Conservation (phyloP, 345 rosid species). For the Melaleuca quinquenervia region DNA sequence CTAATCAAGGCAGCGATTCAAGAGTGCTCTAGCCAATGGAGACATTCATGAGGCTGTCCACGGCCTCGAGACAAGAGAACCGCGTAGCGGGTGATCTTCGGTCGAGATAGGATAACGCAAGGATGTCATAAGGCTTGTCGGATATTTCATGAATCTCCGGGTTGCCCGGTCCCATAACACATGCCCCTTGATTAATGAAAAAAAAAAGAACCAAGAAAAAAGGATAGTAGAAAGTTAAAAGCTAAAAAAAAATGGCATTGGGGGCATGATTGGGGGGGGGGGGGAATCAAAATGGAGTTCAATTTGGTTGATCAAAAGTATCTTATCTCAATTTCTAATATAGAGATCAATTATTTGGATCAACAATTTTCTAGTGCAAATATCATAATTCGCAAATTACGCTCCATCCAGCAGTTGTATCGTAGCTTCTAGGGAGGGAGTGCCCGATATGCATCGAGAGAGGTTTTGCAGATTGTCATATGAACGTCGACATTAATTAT, state of each 20-base stretch:
- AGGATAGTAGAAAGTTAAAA: not conserved
- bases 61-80: not conserved
- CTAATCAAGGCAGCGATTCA: not conserved
- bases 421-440: not conserved
- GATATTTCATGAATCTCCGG: not conserved
- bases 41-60: not conserved
- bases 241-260: not conserved
- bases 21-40: not conserved
- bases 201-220: too few relatives aligned
- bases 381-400: not conserved
- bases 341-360: not conserved
- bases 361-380: not conserved
- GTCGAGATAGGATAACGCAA: not conserved
- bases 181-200: not conserved
- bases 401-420: not conserved
- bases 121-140: accelerated
- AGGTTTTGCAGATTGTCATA: too few relatives aligned
- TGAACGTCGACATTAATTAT: too few relatives aligned
- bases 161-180: not conserved
- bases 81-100: not conserved
- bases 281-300: not conserved
- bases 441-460: too few relatives aligned
- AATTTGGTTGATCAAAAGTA: not conserved
- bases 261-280: not conserved
- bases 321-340: not conserved